A percentile compares a stretch with the other conserved stretches of the same genome.
phyloP scores from a whole-genome alignment of 805 yeast species.

The Candida jianshihensis region DNA sequence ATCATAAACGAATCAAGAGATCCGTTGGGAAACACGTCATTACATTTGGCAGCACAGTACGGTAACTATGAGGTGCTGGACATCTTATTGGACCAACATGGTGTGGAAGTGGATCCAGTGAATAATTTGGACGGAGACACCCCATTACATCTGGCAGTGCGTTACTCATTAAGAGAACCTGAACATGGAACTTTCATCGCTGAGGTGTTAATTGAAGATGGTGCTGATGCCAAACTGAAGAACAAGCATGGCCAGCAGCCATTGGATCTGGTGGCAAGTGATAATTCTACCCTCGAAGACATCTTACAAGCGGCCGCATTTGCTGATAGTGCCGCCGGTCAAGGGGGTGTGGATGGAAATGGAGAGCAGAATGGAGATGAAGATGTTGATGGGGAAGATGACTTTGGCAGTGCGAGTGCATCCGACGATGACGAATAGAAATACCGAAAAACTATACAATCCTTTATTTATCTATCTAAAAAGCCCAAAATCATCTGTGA shows the following conservation, averaged over 20 bases:
- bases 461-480: neutral
- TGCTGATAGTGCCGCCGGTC: too few relatives aligned
- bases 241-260: constrained; percentile 69
- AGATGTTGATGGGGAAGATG: constrained; percentile 26
- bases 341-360: constrained; percentile 7
- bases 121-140: constrained; percentile 73
- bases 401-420: constrained; percentile 9
- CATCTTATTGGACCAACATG: constrained; percentile 74
- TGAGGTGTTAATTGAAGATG: constrained; percentile 84
- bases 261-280: constrained; percentile 53
- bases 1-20: constrained; percentile 67
- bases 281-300: constrained; percentile 50
- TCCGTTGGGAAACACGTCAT: constrained; percentile 71
- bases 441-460: neutral
- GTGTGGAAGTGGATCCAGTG: constrained; percentile 81
- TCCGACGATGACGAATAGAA: constrained; percentile 15
- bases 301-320: constrained; percentile 78
- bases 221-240: constrained; percentile 66
- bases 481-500: constrained; percentile 40
- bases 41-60: constrained; percentile 73
- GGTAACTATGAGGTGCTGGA: constrained; percentile 89
- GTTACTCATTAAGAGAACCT: constrained; percentile 70
- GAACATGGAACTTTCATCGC: constrained; percentile 76
- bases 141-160: constrained; percentile 82
- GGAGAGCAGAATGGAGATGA: constrained; percentile 23